Conservation (phyloP, 106 monocot species). For the Dendrobium chrysotoxum region DNA sequence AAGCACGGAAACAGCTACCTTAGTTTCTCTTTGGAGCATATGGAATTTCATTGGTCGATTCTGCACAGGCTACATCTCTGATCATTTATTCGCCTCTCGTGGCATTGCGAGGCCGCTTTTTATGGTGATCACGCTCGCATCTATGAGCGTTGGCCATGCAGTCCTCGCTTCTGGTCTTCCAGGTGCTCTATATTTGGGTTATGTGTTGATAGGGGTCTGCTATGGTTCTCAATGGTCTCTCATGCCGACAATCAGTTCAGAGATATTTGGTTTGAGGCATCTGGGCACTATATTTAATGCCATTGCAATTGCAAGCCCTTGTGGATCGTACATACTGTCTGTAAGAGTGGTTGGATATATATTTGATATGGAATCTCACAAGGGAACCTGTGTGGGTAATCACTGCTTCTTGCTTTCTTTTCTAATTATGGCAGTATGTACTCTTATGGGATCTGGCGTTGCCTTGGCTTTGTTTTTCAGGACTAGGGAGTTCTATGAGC, state of each 20-base stretch:
- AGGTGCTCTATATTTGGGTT: slow-evolving; percentile 36
- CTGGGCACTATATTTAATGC: slow-evolving; percentile 73
- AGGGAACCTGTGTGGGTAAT: slow-evolving; percentile 17
- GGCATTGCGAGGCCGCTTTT: slow-evolving; percentile 36
- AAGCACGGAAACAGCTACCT: slow-evolving; percentile 30
- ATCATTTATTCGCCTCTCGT: slow-evolving; percentile 45
- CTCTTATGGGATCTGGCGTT: slow-evolving; percentile 21
- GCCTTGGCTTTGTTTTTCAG: slow-evolving; percentile 26
- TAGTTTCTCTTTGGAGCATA: slow-evolving; percentile 91
- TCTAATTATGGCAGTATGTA: slow-evolving; percentile 36
- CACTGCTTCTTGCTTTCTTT: slow-evolving; percentile 59
- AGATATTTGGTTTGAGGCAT: slow-evolving; percentile 47
- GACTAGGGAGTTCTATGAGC: slow-evolving; percentile 32
- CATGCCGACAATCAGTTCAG: slow-evolving; percentile 46
- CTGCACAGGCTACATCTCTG: slow-evolving; percentile 56
- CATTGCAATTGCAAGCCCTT: slow-evolving; percentile 68
- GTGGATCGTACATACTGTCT: slow-evolving; percentile 47
- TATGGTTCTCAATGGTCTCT: slow-evolving; percentile 51
- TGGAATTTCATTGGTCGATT: slow-evolving; percentile 92
- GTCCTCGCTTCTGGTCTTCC: slow-evolving; percentile 31
- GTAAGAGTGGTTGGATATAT: slow-evolving; percentile 46
- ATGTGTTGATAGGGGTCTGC: slow-evolving; percentile 33
- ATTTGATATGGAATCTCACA: slow-evolving; percentile 32
- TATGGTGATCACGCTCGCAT: slow-evolving; percentile 25
- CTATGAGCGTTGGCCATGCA: slow-evolving; percentile 33